Percentiles rank a stretch among this genome's conserved stretches.
phyloP scores from a whole-genome alignment of 495 filamentous ascomycete genomes.

The Neurospora africana region DNA sequence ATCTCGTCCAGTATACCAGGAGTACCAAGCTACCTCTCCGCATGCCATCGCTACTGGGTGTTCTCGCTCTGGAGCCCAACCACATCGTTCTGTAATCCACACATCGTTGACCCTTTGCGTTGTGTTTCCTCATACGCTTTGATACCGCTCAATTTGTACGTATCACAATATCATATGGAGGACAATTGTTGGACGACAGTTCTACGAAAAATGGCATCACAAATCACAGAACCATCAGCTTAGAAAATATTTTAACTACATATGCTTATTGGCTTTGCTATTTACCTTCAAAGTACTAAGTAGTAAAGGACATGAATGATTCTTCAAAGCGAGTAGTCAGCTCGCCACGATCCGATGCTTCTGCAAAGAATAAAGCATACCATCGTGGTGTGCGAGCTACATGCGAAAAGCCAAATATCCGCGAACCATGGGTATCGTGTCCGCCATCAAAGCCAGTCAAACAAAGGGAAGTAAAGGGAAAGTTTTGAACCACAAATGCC shows the following conservation, averaged over 20 bases:
- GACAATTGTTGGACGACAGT: neutral
- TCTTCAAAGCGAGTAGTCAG: neutral
- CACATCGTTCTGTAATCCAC: neutral
- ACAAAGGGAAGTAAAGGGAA: neutral
- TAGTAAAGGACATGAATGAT: neutral
- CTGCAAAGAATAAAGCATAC: neutral
- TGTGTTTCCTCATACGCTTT: neutral
- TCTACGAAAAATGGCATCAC: neutral
- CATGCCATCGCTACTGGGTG: neutral
- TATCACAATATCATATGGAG: neutral
- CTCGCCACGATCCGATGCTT: neutral
- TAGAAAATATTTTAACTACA: neutral
- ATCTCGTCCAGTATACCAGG: too few relatives aligned
- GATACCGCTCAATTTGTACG: neutral
- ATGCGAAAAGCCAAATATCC: neutral
- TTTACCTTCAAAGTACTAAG: neutral
- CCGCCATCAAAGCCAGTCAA: neutral
- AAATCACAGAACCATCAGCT: neutral
- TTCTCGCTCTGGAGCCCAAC: neutral
- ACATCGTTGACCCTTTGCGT: neutral
- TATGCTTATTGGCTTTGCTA: neutral
- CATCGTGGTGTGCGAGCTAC: neutral
- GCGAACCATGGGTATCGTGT: neutral
- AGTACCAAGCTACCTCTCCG: too few relatives aligned
- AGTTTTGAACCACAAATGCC: neutral